A percentile compares a stretch with the other conserved stretches of the same genome.
Conservation (phyloP, 495 filamentous ascomycete species). For the Aspergillus carlsbadensis region DNA sequence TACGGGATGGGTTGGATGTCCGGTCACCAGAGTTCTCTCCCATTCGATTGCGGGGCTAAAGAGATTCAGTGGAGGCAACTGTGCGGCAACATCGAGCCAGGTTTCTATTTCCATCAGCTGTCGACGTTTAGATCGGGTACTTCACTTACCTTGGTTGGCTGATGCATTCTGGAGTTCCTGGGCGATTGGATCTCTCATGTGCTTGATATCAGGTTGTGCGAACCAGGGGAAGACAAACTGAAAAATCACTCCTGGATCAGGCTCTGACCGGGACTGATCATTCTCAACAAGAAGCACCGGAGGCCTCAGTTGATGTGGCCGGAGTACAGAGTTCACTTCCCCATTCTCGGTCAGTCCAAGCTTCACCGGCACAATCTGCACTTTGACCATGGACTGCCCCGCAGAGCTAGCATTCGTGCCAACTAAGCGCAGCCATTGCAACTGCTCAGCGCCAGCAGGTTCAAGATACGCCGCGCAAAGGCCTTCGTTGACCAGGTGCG, state of each 20-base stretch:
- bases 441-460: background rate
- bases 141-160: background rate
- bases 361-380: background rate
- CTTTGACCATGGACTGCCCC: background rate
- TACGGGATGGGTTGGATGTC: slow-evolving; percentile 28
- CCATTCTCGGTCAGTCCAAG: background rate
- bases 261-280: background rate
- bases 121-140: background rate
- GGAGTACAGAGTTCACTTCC: background rate
- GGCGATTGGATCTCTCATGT: background rate
- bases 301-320: background rate
- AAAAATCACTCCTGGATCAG: background rate
- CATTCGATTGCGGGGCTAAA: slow-evolving; percentile 8
- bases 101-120: slow-evolving; percentile 1
- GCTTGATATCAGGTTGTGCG: background rate
- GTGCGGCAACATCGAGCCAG: background rate
- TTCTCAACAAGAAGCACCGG: background rate
- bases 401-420: background rate
- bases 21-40: slow-evolving; percentile 22
- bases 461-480: background rate
- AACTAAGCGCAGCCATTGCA: background rate
- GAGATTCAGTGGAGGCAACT: background rate
- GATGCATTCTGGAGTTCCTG: background rate
- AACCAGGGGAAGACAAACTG: background rate
- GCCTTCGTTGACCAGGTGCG: slow-evolving; percentile 2